These are phyloP conservation scores for Teratosphaeria gauchensis DNA, from an alignment of 2,329 filamentous ascomycete genomes.

Conservation along the genomic window DNA sequence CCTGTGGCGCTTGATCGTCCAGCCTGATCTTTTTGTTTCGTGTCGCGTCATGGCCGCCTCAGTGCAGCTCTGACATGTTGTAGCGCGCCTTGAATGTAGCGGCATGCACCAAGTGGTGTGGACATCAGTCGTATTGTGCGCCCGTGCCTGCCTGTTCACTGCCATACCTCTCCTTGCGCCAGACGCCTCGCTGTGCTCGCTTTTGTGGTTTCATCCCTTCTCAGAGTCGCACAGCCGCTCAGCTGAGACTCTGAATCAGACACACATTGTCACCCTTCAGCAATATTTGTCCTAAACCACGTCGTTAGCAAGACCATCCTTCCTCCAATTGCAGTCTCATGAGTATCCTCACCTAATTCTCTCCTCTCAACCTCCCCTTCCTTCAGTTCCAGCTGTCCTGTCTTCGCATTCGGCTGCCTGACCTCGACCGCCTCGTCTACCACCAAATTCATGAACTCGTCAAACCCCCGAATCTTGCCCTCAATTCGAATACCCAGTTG, in stretches of 20 bases:
- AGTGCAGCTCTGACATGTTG: no score
- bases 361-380: constrained; percentile 66
- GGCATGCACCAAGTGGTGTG: neutral
- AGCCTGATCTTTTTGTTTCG: no score
- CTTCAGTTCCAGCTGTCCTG: constrained; percentile 40
- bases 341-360: constrained; percentile 54
- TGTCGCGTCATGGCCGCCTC: no score
- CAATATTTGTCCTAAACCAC: constrained; percentile 61
- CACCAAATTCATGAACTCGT: constrained; percentile 99
- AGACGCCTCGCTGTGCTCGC: neutral
- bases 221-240: neutral
- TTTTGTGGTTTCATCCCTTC: neutral
- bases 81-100: no score
- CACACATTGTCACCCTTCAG: constrained; percentile 85
- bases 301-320: constrained; percentile 2
- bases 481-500: constrained; percentile 90
- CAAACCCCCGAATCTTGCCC: constrained; percentile 93
- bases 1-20: no score
- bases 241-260: constrained; percentile 49
- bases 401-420: constrained; percentile 62
- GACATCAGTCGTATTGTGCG: neutral
- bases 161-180: neutral
- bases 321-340: neutral
- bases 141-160: neutral
- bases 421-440: constrained; percentile 94